Evolutionary conservation across 768 basidiomycete species (phyloP).

Genomic region (Leccinum arenicola): DNA sequence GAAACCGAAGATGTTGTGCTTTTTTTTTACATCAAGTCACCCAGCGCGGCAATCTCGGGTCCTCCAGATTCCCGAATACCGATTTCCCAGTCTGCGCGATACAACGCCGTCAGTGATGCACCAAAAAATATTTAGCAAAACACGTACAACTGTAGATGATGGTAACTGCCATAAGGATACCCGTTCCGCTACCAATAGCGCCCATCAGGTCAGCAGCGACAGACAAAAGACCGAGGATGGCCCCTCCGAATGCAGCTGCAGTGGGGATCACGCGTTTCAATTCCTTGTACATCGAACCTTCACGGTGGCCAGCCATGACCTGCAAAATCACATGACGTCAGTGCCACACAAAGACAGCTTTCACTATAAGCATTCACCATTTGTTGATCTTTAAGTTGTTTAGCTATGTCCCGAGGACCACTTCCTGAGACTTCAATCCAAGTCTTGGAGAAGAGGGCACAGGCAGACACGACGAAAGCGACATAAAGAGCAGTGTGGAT

Average conservation of each 20-base stretch:
- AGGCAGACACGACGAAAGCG: slow-evolving; percentile 88
- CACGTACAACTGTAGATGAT: slow-evolving; percentile 81
- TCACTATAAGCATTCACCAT: slow-evolving; percentile 54
- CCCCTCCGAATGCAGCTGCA: slow-evolving; percentile 95
- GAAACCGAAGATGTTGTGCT: background rate
- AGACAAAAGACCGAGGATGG: slow-evolving; percentile 88
- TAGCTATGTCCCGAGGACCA: slow-evolving; percentile 93
- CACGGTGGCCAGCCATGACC: slow-evolving; percentile 89
- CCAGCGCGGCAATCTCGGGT: slow-evolving; percentile 78
- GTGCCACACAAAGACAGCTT: background rate
- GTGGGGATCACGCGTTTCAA: slow-evolving; percentile 97
- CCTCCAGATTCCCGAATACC: slow-evolving; percentile 78
- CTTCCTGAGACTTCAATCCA: slow-evolving; percentile 99
- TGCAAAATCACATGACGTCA: slow-evolving; percentile 20
- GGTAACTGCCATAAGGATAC: slow-evolving; percentile 97
- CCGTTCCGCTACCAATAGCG: slow-evolving; percentile 92
- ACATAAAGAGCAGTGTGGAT: slow-evolving; percentile 92
- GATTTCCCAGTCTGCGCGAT: slow-evolving; percentile 82
- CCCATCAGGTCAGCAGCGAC: slow-evolving; percentile 94
- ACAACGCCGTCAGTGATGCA: background rate
- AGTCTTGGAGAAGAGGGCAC: slow-evolving; percentile 97
- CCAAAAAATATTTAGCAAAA: background rate
- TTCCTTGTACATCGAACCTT: slow-evolving; percentile 99
- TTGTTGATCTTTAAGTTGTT: slow-evolving; percentile 97
- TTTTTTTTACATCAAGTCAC: slow-evolving; percentile 62